Conservation (phyloP, 1,139 yeast species). For the Pichia sp. region DNA sequence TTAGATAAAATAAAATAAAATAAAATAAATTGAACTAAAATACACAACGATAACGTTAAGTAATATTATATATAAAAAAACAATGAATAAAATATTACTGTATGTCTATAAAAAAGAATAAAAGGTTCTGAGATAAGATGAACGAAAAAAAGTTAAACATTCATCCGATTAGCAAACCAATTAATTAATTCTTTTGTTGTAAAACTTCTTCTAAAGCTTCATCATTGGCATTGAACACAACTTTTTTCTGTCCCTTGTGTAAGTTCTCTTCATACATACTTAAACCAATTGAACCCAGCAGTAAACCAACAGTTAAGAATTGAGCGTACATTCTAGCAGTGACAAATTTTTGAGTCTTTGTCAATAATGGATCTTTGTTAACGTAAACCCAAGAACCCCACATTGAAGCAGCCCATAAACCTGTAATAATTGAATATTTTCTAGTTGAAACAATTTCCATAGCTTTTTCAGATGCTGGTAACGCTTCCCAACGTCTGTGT, state of each 20-base stretch:
- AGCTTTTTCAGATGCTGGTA: slow-evolving; percentile 32
- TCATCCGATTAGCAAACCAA: background rate
- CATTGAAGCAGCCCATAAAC: slow-evolving; percentile 82
- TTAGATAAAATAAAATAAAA: background rate
- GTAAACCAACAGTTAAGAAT: slow-evolving; percentile 60
- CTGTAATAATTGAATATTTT: slow-evolving; percentile 71
- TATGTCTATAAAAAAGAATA: background rate
- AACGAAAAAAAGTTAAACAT: background rate
- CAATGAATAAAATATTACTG: no score
- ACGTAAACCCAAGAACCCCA: slow-evolving; percentile 77
- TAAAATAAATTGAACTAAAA: background rate
- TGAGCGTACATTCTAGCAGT: slow-evolving; percentile 96
- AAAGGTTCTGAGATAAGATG: background rate
- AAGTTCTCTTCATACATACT: slow-evolving; percentile 56
- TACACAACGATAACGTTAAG: background rate
- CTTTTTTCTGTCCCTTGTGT: slow-evolving; percentile 22
- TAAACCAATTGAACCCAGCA: slow-evolving; percentile 58
- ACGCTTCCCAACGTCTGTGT: slow-evolving; percentile 43
- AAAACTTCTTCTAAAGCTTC: slow-evolving; percentile 38
- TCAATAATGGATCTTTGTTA: slow-evolving; percentile 70
- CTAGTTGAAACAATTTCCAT: slow-evolving; percentile 35
- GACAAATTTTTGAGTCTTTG: slow-evolving; percentile 77
- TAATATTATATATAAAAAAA: background rate
- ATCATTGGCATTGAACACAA: slow-evolving; percentile 27
- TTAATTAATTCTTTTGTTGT: slow-evolving; percentile 6